Base-by-base conservation (phyloP, 1,139 yeast genomes). In the Yamadazyma trypodendri region DNA sequence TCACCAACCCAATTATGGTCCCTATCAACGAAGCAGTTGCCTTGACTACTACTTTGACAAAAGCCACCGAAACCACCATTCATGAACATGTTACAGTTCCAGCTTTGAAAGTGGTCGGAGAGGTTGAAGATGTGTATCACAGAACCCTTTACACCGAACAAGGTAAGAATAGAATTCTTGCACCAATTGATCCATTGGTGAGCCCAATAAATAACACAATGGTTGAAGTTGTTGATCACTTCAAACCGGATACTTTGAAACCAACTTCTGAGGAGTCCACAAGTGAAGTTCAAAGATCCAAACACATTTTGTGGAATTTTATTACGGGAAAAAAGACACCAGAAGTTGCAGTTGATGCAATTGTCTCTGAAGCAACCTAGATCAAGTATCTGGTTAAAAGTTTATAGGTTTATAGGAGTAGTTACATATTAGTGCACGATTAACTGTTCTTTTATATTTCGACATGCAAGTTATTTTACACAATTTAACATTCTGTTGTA, bases 101-200 rank as follows among this genome's bases (percentile, higher is more conserved):
- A 23, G 55, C 75, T 2, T 67, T 67, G 42, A 56, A 57, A 32
- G 53, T 60, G 21, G 57, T 70, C 12, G 54, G 57, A 36, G 70
- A 65, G 28, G 56, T 68, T 35, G 69, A 79, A 47, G 61, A 60
- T 27, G 60, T 58, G 30, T 66, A 74, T 45, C 45, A 46, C 17
- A 44, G 72, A 31, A 57, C 64, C 14, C 44, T 73, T 25, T 74
- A 75, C 52, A 79, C 80, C 52, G 67, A 76, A 9, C 65, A 79
- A 29, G 87, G 86, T 13, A 79, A 77, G 50, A 83, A 84, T 28
- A 56, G 80, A 33, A 51, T 84, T 31, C 68, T 84, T 46, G 67
- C 82, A 14, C 73, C 76, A 31, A 58, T 80, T 22, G 90, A 85
- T 52, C 86, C 88, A 4, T 31, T 82, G 13, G 63, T 84, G 32